Base-by-base conservation (phyloP, 257 asterid species). In the Primulina huaijiensis region DNA sequence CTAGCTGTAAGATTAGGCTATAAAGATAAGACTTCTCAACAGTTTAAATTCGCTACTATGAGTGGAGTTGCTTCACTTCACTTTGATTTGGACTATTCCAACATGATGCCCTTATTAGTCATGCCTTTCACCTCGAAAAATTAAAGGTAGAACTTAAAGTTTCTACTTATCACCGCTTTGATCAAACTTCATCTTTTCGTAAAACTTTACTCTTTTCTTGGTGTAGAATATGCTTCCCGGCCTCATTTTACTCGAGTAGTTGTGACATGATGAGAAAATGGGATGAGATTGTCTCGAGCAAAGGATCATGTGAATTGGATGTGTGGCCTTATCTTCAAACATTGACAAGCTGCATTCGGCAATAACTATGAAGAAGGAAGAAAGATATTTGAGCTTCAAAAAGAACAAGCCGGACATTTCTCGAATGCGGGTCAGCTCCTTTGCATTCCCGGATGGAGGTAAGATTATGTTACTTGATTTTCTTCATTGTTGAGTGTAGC, bases 211-310 rank as follows among this genome's bases (percentile, higher is more conserved):
- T 33, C 8, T 2, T 16, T 34, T 38, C 27, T 29, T 40, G 3
- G 19, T 61, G 3, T 72, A 86, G 94, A 72, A 53, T 65, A 83
- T 79, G 90, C 16, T 83, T 30, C 88, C n/a, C n/a, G n/a, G n/a
- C 92, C 21, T 74, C 85, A 2, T 21, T 89, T 64, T 56, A 83
- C 52, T 8, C 72, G 74, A 82, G 91, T 57, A 83, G 89, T 50
- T 59, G n/a, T 31, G 89, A 89, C 50, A 83, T 89, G 88, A 46
- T 85, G 79, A 85, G 75, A 35, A 81, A 87, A 79, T 85, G 91
- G 89, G 85, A 84, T 4, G 66, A 75, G 33, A 55, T 83, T 20
- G 63, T 59, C 6, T 27, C 68, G 0, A 56, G 72, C 2, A 77
- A 71, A 20, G 85, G 78, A 8, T 77, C 80, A 1, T 35, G 23